Evolutionary conservation across 768 basidiomycete species (phyloP), one percentile per base, ranked within the genome.

Genomic region (Boletus sp.): DNA sequence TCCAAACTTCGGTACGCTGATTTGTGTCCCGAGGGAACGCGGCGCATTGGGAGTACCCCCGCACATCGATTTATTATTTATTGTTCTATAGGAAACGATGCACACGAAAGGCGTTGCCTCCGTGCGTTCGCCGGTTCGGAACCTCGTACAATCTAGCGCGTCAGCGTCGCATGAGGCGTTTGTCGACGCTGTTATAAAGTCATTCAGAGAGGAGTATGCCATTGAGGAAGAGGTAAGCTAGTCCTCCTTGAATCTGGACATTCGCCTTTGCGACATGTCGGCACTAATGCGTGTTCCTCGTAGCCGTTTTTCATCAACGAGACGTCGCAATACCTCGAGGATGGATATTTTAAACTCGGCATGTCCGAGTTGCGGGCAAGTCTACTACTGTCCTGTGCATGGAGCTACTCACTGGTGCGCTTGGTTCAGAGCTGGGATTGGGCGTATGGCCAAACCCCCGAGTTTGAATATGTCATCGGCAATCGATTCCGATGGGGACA

Each of bases 381-480:
- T 70, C 39, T 42, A 7, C 25, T 5, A 8, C 25, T 5, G 6
- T 7, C 14, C 35, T 14, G 21, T 49, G 34, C 34, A 15, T 30
- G 23, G 30, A 37, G 6, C 34, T 41, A 1, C 17, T 30, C 13
- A 15, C n/a, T 47, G 23, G 61, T 40, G 0, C 11, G 17, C 45
- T 29, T n/a, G 32, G 25, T 50, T 21, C 62, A 95, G 94, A 85
- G 80, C 33, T 98, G 97, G 97, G 81, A 91, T 21, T 98, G 95
- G 93, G 76, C 81, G 14, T 97, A 84, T 63, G 96, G 95, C 0
- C 90, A 95, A 65, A 96, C 95, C 0, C 94, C 95, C 39, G 90
- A 96, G 65, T 98, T 99, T 67, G 87, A 83, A 7, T 89, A 91
- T 63, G 75, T 74, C 3, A 42, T 82, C 13, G 48, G 61, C 4